Evolutionary conservation across 306 rosid genomes (phyloP).

Genomic region (Lathyrus sativus): DNA sequence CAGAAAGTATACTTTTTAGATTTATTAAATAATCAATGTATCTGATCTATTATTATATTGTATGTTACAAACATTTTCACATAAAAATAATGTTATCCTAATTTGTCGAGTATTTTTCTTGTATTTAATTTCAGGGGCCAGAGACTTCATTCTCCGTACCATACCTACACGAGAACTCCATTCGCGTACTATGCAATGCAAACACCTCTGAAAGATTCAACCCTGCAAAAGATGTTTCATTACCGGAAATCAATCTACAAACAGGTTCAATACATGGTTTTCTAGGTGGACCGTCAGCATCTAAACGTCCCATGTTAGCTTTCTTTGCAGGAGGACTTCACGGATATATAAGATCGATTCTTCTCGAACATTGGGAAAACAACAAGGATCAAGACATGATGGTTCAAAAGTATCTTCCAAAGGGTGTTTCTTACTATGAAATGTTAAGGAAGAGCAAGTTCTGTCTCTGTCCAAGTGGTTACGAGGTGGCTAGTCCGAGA

Average conservation of each 20-base stretch:
- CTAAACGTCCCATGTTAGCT: conserved; percentile 56
- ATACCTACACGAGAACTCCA: conserved; percentile 57
- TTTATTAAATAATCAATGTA: no score
- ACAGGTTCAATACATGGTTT: conserved; percentile 58
- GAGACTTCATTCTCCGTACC: conserved; percentile 58
- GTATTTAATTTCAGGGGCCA: conserved; percentile 60
- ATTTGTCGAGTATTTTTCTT: not conserved
- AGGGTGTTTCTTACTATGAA: conserved; percentile 63
- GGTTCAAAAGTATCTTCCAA: conserved; percentile 73
- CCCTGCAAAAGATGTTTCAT: conserved; percentile 76
- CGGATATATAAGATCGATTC: conserved; percentile 66
- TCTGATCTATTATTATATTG: no score
- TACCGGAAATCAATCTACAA: conserved; percentile 81
- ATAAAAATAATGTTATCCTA: not conserved
- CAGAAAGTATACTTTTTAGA: no score
- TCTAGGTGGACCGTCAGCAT: conserved; percentile 72
- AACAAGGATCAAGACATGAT: conserved; percentile 64
- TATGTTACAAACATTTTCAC: not conserved
- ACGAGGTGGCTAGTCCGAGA: conserved; percentile 89
- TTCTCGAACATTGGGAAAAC: conserved; percentile 83
- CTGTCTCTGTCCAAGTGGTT: conserved; percentile 91
- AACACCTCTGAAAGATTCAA: conserved; percentile 84
- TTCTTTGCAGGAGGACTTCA: conserved; percentile 94
- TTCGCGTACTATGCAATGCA: conserved; percentile 79
- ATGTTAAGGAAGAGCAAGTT: conserved; percentile 79